phyloP scores from a whole-genome alignment of 1,284 basidiomycete genomes.

The Malassezia psittaci region DNA sequence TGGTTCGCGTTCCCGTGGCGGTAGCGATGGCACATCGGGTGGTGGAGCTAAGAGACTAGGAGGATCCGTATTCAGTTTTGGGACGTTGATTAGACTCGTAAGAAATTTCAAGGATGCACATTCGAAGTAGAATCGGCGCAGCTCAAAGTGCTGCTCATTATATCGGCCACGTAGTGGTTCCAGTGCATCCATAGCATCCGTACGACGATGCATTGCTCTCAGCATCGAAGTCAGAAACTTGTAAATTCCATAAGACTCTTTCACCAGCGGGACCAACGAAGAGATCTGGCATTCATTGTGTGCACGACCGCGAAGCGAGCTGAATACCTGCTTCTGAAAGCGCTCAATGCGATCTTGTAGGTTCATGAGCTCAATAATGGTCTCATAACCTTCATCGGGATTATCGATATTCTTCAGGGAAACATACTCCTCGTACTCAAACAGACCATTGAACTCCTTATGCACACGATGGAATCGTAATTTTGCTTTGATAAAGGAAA shows the following conservation, averaged over 20 bases:
- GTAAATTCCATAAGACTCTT: constrained; percentile 48
- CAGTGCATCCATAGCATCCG: constrained; percentile 44
- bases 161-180: constrained; percentile 45
- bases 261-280: constrained; percentile 44
- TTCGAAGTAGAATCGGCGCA: constrained; percentile 48
- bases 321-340: constrained; percentile 47
- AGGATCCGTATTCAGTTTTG: constrained; percentile 46
- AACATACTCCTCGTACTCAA: constrained; percentile 48
- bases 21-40: constrained; percentile 35
- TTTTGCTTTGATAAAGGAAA: constrained; percentile 44
- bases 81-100: constrained; percentile 47
- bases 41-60: constrained; percentile 46
- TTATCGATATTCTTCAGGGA: constrained; percentile 49
- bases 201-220: constrained; percentile 46
- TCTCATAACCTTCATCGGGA: constrained; percentile 47
- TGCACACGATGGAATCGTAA: constrained; percentile 47
- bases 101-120: constrained; percentile 46
- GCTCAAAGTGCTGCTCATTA: constrained; percentile 39
- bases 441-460: constrained; percentile 47
- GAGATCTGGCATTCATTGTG: constrained; percentile 48
- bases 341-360: constrained; percentile 47
- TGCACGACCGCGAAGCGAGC: constrained; percentile 37
- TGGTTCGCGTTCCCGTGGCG: constrained; percentile 27
- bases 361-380: constrained; percentile 48
- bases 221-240: constrained; percentile 48